Base-by-base conservation (phyloP, 2,329 filamentous ascomycete genomes). In the Coleophoma cylindrospora region DNA sequence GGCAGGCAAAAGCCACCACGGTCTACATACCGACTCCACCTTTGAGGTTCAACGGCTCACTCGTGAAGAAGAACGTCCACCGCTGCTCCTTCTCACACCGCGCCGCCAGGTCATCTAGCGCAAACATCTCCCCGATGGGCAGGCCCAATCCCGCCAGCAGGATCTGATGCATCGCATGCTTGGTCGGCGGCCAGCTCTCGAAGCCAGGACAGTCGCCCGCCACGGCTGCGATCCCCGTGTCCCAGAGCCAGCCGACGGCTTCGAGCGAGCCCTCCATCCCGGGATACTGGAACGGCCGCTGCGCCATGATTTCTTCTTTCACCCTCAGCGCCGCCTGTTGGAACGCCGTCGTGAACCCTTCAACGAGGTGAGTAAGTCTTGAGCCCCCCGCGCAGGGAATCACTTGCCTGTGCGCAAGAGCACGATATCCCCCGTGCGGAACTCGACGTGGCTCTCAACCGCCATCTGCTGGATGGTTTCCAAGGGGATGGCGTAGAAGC, bases 1-100 rank as follows among this genome's bases (percentile, higher is more conserved):
- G 3, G 37, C 8, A 15, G 15, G n/a, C 3, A 14, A 40, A 40
- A 40, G n/a, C n/a, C n/a, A n/a, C 27, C 9, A 10, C 9, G 9
- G 9, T 27, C 7, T 27, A 40, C 21, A 70, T 74, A 3, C 66
- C 72, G 3, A 76, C 61, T 2, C 73, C 55, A 4, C 78, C 74
- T 8, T 74, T 73, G 33, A 79, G 73, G 59, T 83, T 83, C 37
- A 81, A 64, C 1, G 81, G 80, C 11, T 69, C 71, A 48, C 76
- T 81, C 0, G 77, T 78, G 32, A 85, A 70, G 68, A 86, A 73
- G 58, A 85, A 85, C 11, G 71, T 75, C 65, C 79, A 84, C 27
- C 74, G 67, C 13, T 69, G 66, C 45, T 72, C 71, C 61, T 73
- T 69, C 61, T 73, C 72, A 58, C 80, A 80, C 41, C 76, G 72